Evolutionary conservation across 2,329 filamentous ascomycete species (phyloP).

Genomic region (Sclerotinia glacialis): DNA sequence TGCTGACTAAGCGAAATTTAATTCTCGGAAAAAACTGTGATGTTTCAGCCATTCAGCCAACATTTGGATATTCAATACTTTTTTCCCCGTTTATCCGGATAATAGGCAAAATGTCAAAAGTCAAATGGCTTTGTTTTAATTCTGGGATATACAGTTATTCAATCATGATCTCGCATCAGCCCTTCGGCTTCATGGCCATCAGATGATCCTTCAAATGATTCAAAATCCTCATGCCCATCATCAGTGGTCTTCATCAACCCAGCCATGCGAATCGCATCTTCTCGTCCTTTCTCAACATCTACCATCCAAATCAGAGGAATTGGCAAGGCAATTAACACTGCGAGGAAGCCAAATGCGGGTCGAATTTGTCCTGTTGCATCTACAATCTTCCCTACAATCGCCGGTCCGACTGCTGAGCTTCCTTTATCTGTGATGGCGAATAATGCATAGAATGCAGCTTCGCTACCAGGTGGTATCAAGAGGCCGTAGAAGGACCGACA

Average conservation of each 20-base stretch:
- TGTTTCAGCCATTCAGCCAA: not conserved
- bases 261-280: slow-evolving; percentile 64
- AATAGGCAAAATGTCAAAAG: not conserved
- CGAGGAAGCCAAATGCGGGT: slow-evolving; percentile 89
- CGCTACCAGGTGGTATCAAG: slow-evolving; percentile 87
- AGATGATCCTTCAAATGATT: slow-evolving; percentile 15
- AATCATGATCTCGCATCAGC: slow-evolving; percentile 21
- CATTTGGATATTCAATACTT: not conserved
- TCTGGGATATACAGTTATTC: not conserved
- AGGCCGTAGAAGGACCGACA: slow-evolving; percentile 91
- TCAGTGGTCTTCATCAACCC: slow-evolving; percentile 52
- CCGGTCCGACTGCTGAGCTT: slow-evolving; percentile 87
- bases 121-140: not conserved
- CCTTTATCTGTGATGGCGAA: slow-evolving; percentile 80
- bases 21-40: not conserved
- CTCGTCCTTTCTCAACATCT: slow-evolving; percentile 74
- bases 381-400: slow-evolving; percentile 90
- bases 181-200: slow-evolving; percentile 19
- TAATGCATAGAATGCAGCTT: slow-evolving; percentile 86
- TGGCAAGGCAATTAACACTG: slow-evolving; percentile 77
- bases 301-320: slow-evolving; percentile 82
- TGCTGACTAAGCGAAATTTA: not conserved
- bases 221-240: slow-evolving; percentile 19
- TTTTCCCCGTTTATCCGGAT: not conserved
- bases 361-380: slow-evolving; percentile 78